phyloP scores from a whole-genome alignment of 768 basidiomycete genomes.

The Tylopilus sp. region DNA sequence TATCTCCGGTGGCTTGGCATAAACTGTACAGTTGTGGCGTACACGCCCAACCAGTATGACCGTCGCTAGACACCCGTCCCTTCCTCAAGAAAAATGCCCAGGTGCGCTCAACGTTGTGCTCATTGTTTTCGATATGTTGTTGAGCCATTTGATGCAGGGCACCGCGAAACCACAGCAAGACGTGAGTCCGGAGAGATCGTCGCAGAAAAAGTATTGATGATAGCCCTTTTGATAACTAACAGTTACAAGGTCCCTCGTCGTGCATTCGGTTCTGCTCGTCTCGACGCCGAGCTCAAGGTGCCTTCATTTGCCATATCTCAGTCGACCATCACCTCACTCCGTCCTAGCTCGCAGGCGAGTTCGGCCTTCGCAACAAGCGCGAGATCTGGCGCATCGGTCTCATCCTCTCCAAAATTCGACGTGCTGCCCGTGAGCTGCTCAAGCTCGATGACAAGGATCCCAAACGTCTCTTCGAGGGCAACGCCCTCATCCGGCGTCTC shows the following conservation, averaged over 20 bases:
- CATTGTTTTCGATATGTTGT: background rate
- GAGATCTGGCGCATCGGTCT: constrained; percentile 99
- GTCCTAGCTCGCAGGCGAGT: constrained; percentile 95
- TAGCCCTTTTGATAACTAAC: constrained; percentile 45
- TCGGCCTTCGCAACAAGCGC: constrained; percentile 99
- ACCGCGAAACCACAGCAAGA: constrained; percentile 90
- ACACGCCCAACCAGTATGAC: constrained; percentile 33
- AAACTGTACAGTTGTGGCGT: constrained; percentile 65
- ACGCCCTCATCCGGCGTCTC: constrained; percentile 92
- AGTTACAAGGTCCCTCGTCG: constrained; percentile 99
- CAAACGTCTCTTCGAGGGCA: constrained; percentile 99
- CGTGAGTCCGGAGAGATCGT: constrained; percentile 86
- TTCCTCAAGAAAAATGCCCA: constrained; percentile 81
- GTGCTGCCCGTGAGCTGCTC: constrained; percentile 99
- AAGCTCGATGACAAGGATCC: constrained; percentile 99
- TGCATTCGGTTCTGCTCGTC: constrained; percentile 95
- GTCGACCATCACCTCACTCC: background rate
- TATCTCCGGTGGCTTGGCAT: constrained; percentile 60
- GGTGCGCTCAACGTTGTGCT: constrained; percentile 47
- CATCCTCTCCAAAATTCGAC: constrained; percentile 98
- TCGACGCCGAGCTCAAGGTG: constrained; percentile 99
- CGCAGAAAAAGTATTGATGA: constrained; percentile 61
- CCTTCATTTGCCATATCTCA: background rate
- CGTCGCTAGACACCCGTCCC: constrained; percentile 27
- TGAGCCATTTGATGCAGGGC: constrained; percentile 55